Percentiles rank a stretch among this genome's conserved stretches.
phyloP scores from a whole-genome alignment of 306 rosid species.

The Gastrolobium villosum region DNA sequence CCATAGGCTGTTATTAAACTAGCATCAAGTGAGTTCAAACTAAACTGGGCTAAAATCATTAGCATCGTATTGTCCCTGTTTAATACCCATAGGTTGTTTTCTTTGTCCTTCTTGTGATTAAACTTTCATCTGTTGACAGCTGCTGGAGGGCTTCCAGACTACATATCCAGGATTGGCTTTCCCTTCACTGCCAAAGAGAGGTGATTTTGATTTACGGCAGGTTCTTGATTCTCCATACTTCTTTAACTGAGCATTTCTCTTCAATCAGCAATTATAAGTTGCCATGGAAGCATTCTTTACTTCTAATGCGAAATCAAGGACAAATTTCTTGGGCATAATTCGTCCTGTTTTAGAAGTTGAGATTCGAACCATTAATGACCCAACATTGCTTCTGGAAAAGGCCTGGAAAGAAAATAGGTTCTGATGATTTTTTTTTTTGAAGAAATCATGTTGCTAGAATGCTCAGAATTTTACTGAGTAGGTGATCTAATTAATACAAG shows the following conservation, averaged over 20 bases:
- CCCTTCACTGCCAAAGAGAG: conserved; percentile 81
- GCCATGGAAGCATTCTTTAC: conserved; percentile 31
- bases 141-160: conserved; percentile 73
- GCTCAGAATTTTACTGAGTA: background rate
- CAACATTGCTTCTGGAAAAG: conserved; percentile 41
- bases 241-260: conserved; percentile 67
- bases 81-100: conserved; percentile 13
- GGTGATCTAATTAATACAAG: background rate
- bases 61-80: background rate
- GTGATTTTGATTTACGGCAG: conserved; percentile 74
- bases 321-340: conserved; percentile 39
- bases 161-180: conserved; percentile 73
- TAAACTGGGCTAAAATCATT: background rate
- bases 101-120: conserved; percentile 25
- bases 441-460: conserved; percentile 28
- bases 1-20: background rate
- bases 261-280: conserved; percentile 1
- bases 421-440: conserved; percentile 34
- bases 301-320: conserved; percentile 25
- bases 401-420: conserved; percentile 28
- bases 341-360: conserved; percentile 41
- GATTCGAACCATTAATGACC: conserved; percentile 38
- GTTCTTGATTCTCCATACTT: conserved; percentile 84
- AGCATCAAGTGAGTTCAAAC: conserved; percentile 11
- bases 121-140: conserved; percentile 57